A percentile compares a stretch with the other conserved stretches of the same genome.
phyloP scores from a whole-genome alignment of 495 filamentous ascomycete species.

The Hypoxylon trugodes region DNA sequence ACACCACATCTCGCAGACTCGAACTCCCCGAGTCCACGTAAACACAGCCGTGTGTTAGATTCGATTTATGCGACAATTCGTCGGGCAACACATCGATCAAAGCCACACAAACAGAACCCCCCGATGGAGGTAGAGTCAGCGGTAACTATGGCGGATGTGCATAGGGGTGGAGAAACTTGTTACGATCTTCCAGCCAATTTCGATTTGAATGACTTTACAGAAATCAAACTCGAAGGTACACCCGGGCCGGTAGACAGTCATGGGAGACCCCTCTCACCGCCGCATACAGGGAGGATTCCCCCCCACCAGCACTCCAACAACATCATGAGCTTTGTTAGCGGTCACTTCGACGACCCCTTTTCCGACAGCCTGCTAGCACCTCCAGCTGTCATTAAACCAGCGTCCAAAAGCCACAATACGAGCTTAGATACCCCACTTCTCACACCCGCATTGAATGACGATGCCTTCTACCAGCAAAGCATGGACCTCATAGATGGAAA shows the following conservation, averaged over 20 bases:
- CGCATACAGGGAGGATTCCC: constrained; percentile 46
- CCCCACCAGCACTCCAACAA: constrained; percentile 24
- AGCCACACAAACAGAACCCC: constrained; percentile 26
- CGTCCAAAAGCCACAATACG: constrained; percentile 8
- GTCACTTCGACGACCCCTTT: constrained; percentile 52
- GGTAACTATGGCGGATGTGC: constrained; percentile 9
- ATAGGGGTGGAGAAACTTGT: constrained; percentile 8
- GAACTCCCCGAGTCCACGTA: constrained; percentile 32
- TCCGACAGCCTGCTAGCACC: constrained; percentile 32
- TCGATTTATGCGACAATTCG: constrained; percentile 36
- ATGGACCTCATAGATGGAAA: constrained; percentile 23
- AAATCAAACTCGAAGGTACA: constrained; percentile 28
- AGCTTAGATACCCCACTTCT: constrained; percentile 43
- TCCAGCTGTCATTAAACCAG: constrained; percentile 21
- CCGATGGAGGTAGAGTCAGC: background rate
- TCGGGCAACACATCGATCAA: constrained; percentile 32
- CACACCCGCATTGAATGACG: constrained; percentile 37
- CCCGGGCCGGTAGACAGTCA: constrained; percentile 16
- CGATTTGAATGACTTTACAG: constrained; percentile 27
- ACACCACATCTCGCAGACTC: constrained; percentile 22
- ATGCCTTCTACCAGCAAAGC: constrained; percentile 30
- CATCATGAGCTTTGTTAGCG: constrained; percentile 40
- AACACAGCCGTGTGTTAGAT: constrained; percentile 34
- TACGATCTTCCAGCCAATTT: constrained; percentile 21
- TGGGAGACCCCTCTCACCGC: constrained; percentile 43